Percentiles rank a stretch among this genome's conserved stretches.
phyloP scores from a whole-genome alignment of 176 grass and related monocot species.

The Eragrostis nindensis region DNA sequence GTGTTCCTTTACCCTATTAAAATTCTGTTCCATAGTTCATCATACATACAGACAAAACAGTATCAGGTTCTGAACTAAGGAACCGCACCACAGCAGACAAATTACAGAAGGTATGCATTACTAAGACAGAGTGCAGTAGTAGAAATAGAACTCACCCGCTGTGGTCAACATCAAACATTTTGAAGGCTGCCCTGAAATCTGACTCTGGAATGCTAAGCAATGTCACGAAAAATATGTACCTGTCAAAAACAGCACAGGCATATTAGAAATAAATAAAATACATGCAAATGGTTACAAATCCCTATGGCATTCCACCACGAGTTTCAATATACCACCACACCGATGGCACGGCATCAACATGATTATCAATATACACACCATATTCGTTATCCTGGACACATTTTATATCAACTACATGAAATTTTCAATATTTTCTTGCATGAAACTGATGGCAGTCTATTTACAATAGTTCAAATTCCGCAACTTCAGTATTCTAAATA shows the following conservation, averaged over 20 bases:
- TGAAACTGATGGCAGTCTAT: background rate
- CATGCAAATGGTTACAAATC: background rate
- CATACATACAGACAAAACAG: constrained; percentile 21
- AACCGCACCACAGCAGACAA: background rate
- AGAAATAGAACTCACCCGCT: constrained; percentile 73
- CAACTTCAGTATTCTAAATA: background rate
- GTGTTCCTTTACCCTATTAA: constrained; percentile 11
- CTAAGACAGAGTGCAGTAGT: constrained; percentile 10
- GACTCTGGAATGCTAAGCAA: constrained; percentile 89
- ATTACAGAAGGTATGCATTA: constrained; percentile 37
- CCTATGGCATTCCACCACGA: background rate
- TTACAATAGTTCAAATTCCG: background rate
- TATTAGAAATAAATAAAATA: constrained; percentile 25
- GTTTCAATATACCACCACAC: background rate
- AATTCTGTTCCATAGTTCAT: background rate
- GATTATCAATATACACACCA: background rate
- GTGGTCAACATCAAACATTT: constrained; percentile 93
- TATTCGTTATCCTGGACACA: background rate
- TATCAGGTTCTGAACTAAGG: constrained; percentile 23
- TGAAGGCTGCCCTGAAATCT: constrained; percentile 81
- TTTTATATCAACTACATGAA: background rate
- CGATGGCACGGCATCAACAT: background rate
- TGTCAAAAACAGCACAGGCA: constrained; percentile 34
- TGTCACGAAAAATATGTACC: constrained; percentile 97
- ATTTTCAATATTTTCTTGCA: background rate